Conservation (phyloP, 2,329 filamentous ascomycete genomes). For the Epichloe baconii region DNA sequence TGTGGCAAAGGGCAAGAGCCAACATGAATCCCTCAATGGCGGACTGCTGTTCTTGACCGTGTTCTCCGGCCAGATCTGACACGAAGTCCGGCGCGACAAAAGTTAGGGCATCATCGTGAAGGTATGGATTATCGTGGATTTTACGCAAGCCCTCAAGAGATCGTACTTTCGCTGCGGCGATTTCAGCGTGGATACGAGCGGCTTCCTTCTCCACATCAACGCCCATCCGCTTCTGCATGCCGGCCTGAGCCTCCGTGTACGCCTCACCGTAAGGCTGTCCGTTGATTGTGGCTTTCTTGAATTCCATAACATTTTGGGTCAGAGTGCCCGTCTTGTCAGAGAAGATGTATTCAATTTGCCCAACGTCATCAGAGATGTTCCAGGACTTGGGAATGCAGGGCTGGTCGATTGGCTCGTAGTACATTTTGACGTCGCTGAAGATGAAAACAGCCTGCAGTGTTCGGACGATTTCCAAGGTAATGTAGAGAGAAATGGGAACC, state of each 20-base stretch:
- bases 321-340: constrained; percentile 95
- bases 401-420: constrained; percentile 87
- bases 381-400: constrained; percentile 95
- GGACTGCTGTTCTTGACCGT: constrained; percentile 60
- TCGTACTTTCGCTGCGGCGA: constrained; percentile 59
- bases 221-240: constrained; percentile 86
- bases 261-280: constrained; percentile 94
- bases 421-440: constrained; percentile 92
- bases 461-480: constrained; percentile 89
- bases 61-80: constrained; percentile 64
- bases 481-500: constrained; percentile 96
- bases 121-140: constrained; percentile 78
- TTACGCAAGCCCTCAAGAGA: constrained; percentile 63
- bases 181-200: constrained; percentile 59
- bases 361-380: constrained; percentile 97
- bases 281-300: constrained; percentile 96
- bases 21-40: constrained; percentile 90
- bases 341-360: constrained; percentile 98
- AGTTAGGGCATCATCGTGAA: constrained; percentile 79
- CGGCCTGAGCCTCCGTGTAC: constrained; percentile 91
- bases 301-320: constrained; percentile 98
- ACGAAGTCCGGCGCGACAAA: constrained; percentile 89
- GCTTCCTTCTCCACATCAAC: constrained; percentile 75
- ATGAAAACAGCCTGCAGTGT: constrained; percentile 94
- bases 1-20: constrained; percentile 87